Evolutionary conservation across 768 basidiomycete species (phyloP), one percentile per base, ranked within the genome.

Genomic region (Hygrophoropsis aurantiaca): DNA sequence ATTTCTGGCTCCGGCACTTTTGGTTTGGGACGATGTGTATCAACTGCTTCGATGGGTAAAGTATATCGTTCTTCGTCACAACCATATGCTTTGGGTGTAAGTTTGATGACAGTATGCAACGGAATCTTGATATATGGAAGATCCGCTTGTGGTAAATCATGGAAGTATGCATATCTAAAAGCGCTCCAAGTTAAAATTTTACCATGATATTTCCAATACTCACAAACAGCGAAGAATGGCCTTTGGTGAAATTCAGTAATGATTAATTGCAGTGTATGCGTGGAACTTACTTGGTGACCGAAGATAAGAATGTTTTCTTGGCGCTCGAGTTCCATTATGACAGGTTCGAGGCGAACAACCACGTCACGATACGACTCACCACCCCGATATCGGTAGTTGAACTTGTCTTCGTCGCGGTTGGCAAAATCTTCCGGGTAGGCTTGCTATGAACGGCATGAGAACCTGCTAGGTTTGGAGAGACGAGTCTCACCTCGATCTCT

Each of bases 301-400:
- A 99, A 87, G 55, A 99, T 88, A 32, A 99, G 69, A 48, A 99
- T 93, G 63, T 99, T 95, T 67, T 95, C 90, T 66, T 98, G 97
- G 45, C 97, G 77, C 67, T 99, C 97, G 19, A 99, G 77, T 66
- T 99, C 97, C 92, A 99, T 97, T 57, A 99, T 99, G 43, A 98
- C 89, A 19, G 97, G 97, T 64, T 99, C 97, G 21, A 99, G 73
- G 32, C 95, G 82, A 4, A 91, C 81, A 11, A 97, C 93, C 9
- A 99, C 95, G 61, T 99, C 97, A 30, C 97, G 84, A 65, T 99
- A 99, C 2, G 93, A 97, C 70, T 99, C 97, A 45, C 97, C 97
- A 16, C 84, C 94, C 57, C 97, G 80, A 66, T 97, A 98, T 23
- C 97, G 84, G 67, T 99, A 99, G 68, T 98, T 98, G 69, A 97